These are phyloP conservation scores for Camellia lanceoleosa DNA, from an alignment of 148 eudicot genomes.

Conservation along the genomic window DNA sequence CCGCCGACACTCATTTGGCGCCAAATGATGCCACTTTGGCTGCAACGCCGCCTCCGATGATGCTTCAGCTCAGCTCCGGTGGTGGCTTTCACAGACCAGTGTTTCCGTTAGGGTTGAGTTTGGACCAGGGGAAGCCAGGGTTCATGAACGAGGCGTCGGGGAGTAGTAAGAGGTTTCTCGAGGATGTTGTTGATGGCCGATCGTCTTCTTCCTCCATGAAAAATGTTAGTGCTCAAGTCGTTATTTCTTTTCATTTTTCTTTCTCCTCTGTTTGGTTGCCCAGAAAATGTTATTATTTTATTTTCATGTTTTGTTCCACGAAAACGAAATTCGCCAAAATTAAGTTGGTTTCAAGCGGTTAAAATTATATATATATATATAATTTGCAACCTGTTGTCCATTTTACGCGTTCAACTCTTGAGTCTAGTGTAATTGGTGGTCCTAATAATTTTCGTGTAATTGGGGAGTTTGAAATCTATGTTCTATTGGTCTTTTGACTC, in stretches of 20 bases:
- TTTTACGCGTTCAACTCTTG: too few relatives aligned
- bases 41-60: conserved; percentile 38
- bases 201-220: conserved; percentile 32
- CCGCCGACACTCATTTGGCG: conserved; percentile 32
- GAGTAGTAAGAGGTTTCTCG: conserved; percentile 45
- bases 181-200: conserved; percentile 40
- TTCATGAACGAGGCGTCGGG: conserved; percentile 39
- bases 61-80: conserved; percentile 52
- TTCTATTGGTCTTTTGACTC: background rate
- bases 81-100: conserved; percentile 32
- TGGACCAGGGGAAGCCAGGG: conserved; percentile 40
- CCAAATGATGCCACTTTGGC: conserved; percentile 31
- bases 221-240: conserved; percentile 30
- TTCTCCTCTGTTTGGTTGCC: conserved; percentile 9
- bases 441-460: too few relatives aligned
- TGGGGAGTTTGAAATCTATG: too few relatives aligned
- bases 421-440: too few relatives aligned
- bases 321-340: background rate
- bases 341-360: conserved; percentile 8
- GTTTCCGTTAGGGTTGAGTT: conserved; percentile 55
- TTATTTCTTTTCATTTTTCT: background rate
- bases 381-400: background rate
- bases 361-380: background rate
- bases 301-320: background rate
- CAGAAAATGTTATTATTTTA: background rate